Conservation (phyloP, 768 basidiomycete species). For the Hygrocybe punicea region DNA sequence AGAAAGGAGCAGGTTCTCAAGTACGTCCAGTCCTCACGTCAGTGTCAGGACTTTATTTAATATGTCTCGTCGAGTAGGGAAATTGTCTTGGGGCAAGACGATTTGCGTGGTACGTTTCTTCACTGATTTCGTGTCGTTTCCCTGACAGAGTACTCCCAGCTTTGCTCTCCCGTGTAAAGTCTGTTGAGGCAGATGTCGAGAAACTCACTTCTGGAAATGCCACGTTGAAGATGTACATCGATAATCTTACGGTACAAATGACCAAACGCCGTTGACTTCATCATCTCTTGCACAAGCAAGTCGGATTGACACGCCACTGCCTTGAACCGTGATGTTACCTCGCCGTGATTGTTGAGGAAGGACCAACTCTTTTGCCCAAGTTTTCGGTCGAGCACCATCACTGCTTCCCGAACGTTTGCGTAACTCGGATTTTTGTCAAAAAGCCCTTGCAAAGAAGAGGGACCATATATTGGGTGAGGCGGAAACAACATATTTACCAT, state of each 20-base stretch:
- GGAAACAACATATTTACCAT: too few relatives aligned
- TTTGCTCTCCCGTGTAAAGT: constrained; percentile 61
- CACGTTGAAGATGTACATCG: constrained; percentile 84
- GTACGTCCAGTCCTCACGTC: constrained; percentile 40
- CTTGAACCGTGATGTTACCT: too few relatives aligned
- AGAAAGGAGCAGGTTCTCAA: constrained; percentile 75
- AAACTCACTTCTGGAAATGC: constrained; percentile 76
- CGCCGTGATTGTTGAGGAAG: too few relatives aligned
- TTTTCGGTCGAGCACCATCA: too few relatives aligned
- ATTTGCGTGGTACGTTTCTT: constrained; percentile 59
- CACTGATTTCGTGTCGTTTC: neutral
- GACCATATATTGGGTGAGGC: too few relatives aligned
- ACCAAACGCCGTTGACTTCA: constrained; percentile 61
- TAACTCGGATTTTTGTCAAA: too few relatives aligned
- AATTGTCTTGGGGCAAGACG: constrained; percentile 69
- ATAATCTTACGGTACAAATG: constrained; percentile 85
- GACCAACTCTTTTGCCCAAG: too few relatives aligned
- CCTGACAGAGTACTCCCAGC: constrained; percentile 38
- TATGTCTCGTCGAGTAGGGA: too few relatives aligned
- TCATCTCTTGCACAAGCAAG: too few relatives aligned
- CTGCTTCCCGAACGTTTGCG: too few relatives aligned
- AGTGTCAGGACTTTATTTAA: neutral
- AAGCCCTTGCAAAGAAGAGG: too few relatives aligned
- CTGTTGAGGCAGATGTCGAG: constrained; percentile 74
- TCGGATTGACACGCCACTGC: too few relatives aligned